Evolutionary conservation across 176 grass and related monocot genomes (phyloP), one percentile per base, ranked within the genome.

Genomic region (Miscanthus lutarioriparius): DNA sequence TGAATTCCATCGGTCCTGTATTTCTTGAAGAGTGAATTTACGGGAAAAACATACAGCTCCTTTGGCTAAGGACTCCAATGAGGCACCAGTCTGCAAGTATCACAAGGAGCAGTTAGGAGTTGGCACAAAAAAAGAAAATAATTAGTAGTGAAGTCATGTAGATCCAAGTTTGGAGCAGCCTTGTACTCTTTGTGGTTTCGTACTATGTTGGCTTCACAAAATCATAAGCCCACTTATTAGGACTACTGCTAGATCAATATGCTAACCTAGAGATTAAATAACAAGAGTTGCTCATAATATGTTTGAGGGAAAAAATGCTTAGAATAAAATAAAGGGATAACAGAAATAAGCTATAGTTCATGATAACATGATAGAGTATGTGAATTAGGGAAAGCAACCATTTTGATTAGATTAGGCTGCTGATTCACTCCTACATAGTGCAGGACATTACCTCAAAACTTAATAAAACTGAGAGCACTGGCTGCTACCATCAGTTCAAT

Each of bases 1-100:
- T 11, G 89, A 82, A 87, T 74, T 88, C 92, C 92, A 94, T 63
- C 86, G 92, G 67, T 89, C 84, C 28, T 94, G 89, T 71, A 94
- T 71, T 82, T 94, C 92, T 82, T 86, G 76, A 82, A 94, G 80
- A 70, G 86, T 94, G 81, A 82, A 94, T 68, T 88, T 89, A 64
- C 44, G 81, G 39, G 89, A 91, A 82, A 94, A 94, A 33, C 59
- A 78, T 76, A 94, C 92, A 64, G 89, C 92, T 56, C 89, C 92
- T 91, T 89, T 94, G 6, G 81, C 89, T 41, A 94, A 78, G 54
- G 89, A 89, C 92, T 94, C 86, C 84, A 94, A 67, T 1, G 92
- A 94, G 70, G 92, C 92, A 76, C 92, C 92, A 59, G 89, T 79
- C 92, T 91, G 28, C 38, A 82, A 71, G 83, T 75, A 88, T 33